A percentile compares a stretch with the other conserved stretches of the same genome.
Evolutionary conservation across 108 stramenopile species (phyloP).

Genomic region (Cyclotella sp.): DNA sequence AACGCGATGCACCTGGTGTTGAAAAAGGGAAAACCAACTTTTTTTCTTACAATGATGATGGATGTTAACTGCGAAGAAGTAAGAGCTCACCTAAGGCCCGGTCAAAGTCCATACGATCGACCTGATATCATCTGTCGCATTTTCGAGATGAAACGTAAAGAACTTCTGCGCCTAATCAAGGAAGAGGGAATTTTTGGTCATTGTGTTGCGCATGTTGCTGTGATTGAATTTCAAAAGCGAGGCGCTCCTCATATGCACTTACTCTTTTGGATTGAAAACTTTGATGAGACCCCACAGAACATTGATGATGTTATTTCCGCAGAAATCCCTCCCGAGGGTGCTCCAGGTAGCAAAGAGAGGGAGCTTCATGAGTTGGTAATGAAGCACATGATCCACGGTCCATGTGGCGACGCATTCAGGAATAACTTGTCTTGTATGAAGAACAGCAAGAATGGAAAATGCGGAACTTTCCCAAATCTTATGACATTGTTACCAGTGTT

Average conservation of each 20-base stretch:
- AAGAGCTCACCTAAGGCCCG: constrained; percentile 1
- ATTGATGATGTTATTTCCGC: constrained; percentile 26
- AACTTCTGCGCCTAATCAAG: not conserved
- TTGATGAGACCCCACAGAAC: constrained; percentile 11
- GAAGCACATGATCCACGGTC: constrained; percentile 7
- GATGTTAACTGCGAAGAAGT: constrained; percentile 36
- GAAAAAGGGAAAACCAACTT: constrained; percentile 17
- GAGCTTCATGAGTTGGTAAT: constrained; percentile 9
- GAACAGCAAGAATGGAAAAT: constrained; percentile 7
- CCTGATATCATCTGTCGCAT: constrained; percentile 36
- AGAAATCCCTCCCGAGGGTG: constrained; percentile 29
- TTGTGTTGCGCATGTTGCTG: constrained; percentile 5
- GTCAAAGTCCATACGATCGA: constrained; percentile 24
- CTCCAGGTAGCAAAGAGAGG: not conserved
- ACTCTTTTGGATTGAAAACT: constrained; percentile 17
- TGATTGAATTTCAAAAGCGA: no score
- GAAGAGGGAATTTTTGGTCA: constrained; percentile 12
- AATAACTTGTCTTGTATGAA: not conserved
- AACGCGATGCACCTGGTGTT: constrained; percentile 26
- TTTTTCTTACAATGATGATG: constrained; percentile 37
- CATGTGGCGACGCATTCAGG: not conserved
- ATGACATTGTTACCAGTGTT: not conserved
- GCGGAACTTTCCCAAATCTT: not conserved
- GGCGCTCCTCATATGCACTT: constrained; percentile 19
- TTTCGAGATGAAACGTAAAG: constrained; percentile 15